Conservation (phyloP, 179 eudicot species). For the Beta lomatogona region DNA sequence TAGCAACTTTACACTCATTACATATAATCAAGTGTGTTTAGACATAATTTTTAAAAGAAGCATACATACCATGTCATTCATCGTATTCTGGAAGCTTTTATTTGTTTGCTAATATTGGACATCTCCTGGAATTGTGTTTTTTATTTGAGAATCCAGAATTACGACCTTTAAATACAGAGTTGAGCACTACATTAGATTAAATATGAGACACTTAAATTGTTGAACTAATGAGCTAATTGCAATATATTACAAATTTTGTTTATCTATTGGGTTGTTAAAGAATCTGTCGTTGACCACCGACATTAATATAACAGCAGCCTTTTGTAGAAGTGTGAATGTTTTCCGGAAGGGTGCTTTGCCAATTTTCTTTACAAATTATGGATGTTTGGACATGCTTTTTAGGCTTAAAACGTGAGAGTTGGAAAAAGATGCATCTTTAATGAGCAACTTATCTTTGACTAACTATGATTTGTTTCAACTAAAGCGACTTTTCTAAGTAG, state of each 20-base stretch:
- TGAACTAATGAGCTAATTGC: not conserved
- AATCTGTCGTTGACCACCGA: not conserved
- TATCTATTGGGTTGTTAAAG: slow-evolving; percentile 8
- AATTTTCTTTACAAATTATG: not conserved
- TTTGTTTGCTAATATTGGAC: not conserved
- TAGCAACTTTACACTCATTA: not conserved
- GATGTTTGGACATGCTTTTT: slow-evolving; percentile 3
- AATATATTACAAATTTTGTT: not conserved
- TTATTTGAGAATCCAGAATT: not conserved
- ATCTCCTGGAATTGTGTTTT: not conserved
- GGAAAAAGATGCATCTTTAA: slow-evolving; percentile 20
- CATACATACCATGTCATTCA: slow-evolving; percentile 9
- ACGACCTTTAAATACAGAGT: not conserved
- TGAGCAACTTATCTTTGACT: slow-evolving; percentile 17
- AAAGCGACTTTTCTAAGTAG: slow-evolving; percentile 10
- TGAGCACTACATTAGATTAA: not conserved
- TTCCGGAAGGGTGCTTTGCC: slow-evolving; percentile 21
- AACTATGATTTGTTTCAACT: not conserved
- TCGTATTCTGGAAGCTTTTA: not conserved
- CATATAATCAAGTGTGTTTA: not conserved
- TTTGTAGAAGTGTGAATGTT: not conserved
- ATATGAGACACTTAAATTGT: not conserved
- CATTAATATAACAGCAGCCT: not conserved
- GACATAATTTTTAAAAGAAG: not conserved
- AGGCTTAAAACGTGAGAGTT: slow-evolving; percentile 15